Evolutionary conservation across 805 yeast genomes (phyloP).

Genomic region (Candida boleticola): DNA sequence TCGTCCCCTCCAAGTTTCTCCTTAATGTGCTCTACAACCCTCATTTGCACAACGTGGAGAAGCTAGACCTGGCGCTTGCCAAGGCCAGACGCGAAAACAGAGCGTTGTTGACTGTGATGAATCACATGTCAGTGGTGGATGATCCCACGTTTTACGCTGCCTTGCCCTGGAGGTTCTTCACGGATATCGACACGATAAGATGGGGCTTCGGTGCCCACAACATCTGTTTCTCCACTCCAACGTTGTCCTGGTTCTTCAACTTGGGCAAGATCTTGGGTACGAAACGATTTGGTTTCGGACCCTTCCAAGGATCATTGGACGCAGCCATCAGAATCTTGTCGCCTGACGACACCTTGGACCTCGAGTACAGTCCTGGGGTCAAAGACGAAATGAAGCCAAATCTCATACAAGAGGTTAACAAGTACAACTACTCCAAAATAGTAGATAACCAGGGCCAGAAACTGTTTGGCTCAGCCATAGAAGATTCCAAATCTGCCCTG

Average conservation of each 20-base stretch:
- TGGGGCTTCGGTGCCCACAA: conserved; percentile 97
- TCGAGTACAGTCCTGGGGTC: conserved; percentile 37
- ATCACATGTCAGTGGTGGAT: conserved; percentile 88
- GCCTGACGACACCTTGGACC: conserved; percentile 67
- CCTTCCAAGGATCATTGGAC: conserved; percentile 87
- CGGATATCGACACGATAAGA: conserved; percentile 64
- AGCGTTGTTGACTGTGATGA: conserved; percentile 82
- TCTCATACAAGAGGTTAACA: conserved; percentile 39
- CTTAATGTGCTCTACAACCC: conserved; percentile 65
- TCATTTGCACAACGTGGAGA: conserved; percentile 57
- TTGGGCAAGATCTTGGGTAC: conserved; percentile 88
- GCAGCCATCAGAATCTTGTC: conserved; percentile 78
- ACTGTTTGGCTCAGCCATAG: too few relatives aligned
- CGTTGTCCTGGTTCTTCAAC: conserved; percentile 64
- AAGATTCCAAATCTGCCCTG: conserved; percentile 15
- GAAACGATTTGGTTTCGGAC: conserved; percentile 87
- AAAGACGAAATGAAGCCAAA: conserved; percentile 27
- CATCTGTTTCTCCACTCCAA: conserved; percentile 67
- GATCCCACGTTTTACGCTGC: conserved; percentile 91
- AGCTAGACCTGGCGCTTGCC: conserved; percentile 61
- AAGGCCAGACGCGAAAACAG: conserved; percentile 66
- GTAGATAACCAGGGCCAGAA: too few relatives aligned
- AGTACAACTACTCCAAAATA: not conserved
- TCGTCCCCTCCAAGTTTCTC: conserved; percentile 61
- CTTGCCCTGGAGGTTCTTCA: conserved; percentile 67